Percentiles rank a stretch among this genome's conserved stretches.
Evolutionary conservation across 768 basidiomycete genomes (phyloP).

Genomic region (Suillus brevipes): DNA sequence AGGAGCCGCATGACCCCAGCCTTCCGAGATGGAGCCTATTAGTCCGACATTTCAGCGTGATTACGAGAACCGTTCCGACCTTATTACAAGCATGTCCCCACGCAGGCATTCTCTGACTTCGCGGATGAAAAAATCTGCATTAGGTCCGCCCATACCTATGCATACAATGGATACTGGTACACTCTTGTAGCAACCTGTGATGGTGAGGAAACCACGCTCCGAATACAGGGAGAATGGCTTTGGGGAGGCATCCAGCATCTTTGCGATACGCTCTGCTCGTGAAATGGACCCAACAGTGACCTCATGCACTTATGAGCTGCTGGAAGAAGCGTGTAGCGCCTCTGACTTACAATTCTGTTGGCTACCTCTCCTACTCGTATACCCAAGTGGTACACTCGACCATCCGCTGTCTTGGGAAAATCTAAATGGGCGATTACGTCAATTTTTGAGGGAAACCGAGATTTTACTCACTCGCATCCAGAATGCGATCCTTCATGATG

Average conservation of each 20-base stretch:
- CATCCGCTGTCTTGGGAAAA: constrained; percentile 73
- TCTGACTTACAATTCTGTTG: constrained; percentile 64
- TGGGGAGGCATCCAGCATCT: constrained; percentile 58
- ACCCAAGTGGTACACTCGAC: constrained; percentile 79
- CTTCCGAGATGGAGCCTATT: constrained; percentile 36
- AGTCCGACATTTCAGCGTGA: constrained; percentile 5
- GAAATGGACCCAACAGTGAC: constrained; percentile 75
- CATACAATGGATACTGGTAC: constrained; percentile 70
- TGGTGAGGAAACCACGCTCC: constrained; percentile 74
- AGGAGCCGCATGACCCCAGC: constrained; percentile 79
- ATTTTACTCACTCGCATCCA: constrained; percentile 62
- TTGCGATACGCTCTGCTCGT: constrained; percentile 61
- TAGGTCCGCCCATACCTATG: constrained; percentile 83
- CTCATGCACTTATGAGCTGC: constrained; percentile 36
- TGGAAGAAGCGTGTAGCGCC: constrained; percentile 6
- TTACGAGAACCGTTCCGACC: constrained; percentile 31
- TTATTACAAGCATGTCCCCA: constrained; percentile 58
- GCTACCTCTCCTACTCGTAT: constrained; percentile 75
- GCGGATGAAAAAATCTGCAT: constrained; percentile 84
- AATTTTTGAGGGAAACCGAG: neutral
- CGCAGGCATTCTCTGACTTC: constrained; percentile 73
- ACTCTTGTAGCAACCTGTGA: constrained; percentile 65
- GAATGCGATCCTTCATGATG: constrained; percentile 60
- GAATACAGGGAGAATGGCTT: constrained; percentile 62
- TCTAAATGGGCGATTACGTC: constrained; percentile 41